Conservation (phyloP, 768 basidiomycete genomes). For the Leccinum imitatum region DNA sequence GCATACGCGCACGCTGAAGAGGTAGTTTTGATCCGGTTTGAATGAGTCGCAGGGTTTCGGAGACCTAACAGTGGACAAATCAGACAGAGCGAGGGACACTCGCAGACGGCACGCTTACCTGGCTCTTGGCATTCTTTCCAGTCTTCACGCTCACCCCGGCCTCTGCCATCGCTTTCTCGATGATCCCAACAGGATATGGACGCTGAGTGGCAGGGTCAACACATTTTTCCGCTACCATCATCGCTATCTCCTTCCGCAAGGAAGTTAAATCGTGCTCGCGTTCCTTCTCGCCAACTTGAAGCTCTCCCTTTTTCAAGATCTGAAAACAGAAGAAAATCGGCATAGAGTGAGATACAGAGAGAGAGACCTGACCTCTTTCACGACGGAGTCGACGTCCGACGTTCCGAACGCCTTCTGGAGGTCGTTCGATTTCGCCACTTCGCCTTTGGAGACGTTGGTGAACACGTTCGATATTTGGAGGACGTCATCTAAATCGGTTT, state of each 20-base stretch:
- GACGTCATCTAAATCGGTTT: slow-evolving; percentile 93
- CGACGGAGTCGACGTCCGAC: slow-evolving; percentile 63
- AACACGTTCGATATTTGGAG: slow-evolving; percentile 97
- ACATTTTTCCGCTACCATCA: slow-evolving; percentile 91
- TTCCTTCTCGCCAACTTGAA: slow-evolving; percentile 97
- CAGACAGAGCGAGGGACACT: neutral
- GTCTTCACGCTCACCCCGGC: slow-evolving; percentile 89
- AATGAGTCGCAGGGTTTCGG: slow-evolving; percentile 82
- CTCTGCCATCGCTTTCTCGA: slow-evolving; percentile 97
- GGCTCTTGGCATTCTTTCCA: slow-evolving; percentile 91
- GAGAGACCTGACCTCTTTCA: slow-evolving; percentile 66
- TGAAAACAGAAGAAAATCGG: slow-evolving; percentile 28
- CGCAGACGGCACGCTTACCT: slow-evolving; percentile 47
- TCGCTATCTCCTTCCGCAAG: slow-evolving; percentile 86
- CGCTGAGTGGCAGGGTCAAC: slow-evolving; percentile 89
- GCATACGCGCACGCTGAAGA: slow-evolving; percentile 92
- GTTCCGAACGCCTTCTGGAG: slow-evolving; percentile 91
- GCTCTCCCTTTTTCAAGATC: slow-evolving; percentile 95
- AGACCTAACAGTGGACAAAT: slow-evolving; percentile 52
- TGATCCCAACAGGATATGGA: slow-evolving; percentile 92
- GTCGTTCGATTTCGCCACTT: slow-evolving; percentile 85
- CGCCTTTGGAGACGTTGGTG: slow-evolving; percentile 94
- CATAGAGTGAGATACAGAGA: neutral
- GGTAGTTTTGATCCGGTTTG: slow-evolving; percentile 84
- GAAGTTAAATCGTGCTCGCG: slow-evolving; percentile 86